Percentiles rank a stretch among this genome's conserved stretches.
These are phyloP conservation scores for Trypanosoma melophagium DNA, from an alignment of 208 protist species.

Conservation along the genomic window DNA sequence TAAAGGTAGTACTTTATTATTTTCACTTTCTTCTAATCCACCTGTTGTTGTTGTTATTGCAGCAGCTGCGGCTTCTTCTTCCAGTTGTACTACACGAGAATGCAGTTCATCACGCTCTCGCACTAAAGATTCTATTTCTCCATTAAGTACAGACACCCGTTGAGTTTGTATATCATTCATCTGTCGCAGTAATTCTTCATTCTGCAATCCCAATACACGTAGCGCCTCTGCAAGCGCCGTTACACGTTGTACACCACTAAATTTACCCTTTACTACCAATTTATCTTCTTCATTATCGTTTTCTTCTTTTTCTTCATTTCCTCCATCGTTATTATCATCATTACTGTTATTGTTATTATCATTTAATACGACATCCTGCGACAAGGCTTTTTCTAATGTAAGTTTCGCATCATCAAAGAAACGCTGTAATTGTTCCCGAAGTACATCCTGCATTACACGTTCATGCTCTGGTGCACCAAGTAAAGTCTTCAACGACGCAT, in stretches of 20 bases:
- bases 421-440: slow-evolving; percentile 43
- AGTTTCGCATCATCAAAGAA: slow-evolving; percentile 57
- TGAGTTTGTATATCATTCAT: slow-evolving; percentile 35
- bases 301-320: slow-evolving; percentile 9
- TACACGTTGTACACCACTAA: not conserved
- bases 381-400: slow-evolving; percentile 7
- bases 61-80: slow-evolving; percentile 12
- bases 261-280: no score
- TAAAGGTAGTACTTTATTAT: slow-evolving; percentile 41
- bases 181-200: slow-evolving; percentile 35
- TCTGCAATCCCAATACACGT: slow-evolving; percentile 36
- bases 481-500: slow-evolving; percentile 40
- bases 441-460: slow-evolving; percentile 51
- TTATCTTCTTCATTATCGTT: not conserved
- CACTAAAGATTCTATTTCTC: slow-evolving; percentile 47
- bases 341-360: not conserved
- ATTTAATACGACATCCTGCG: slow-evolving; percentile 16
- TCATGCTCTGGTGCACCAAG: slow-evolving; percentile 52
- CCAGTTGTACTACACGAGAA: slow-evolving; percentile 26
- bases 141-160: slow-evolving; percentile 41
- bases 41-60: not conserved
- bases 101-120: slow-evolving; percentile 41
- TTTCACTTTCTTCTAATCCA: slow-evolving; percentile 33
- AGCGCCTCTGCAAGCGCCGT: slow-evolving; percentile 35
- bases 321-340: not conserved